Base-by-base conservation (phyloP, 2,329 filamentous ascomycete species). In the Furcasterigmium sp. region DNA sequence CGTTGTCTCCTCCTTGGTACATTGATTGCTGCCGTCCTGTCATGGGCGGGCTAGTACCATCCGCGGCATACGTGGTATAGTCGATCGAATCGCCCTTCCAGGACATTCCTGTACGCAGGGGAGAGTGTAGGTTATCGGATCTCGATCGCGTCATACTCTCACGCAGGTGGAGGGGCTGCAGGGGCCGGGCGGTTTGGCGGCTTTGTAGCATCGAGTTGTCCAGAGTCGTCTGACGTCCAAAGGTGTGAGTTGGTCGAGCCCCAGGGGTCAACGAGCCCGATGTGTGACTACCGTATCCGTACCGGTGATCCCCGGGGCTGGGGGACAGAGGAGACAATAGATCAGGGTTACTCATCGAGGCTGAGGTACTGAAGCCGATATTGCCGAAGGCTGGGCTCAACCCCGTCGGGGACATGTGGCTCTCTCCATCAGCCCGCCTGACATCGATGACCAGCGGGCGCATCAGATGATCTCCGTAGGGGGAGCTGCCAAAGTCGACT, bases 371-470 rank as follows among this genome's bases (percentile, higher is more conserved):
- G 56, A 87, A 87, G 3, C 78, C 78, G 51, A 87, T 80, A 50
- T 73, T 73, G 9, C 81, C 79, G 61, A 87, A 85, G 0, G 78
- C 78, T 20, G 84, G 81, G 49, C 77, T 85, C 20, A 88, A 70
- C 10, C 79, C 80, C 1, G 80, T 79, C 1, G 83, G 76, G 10
- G 84, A 85, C 52, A 84, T 70, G 53, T 85, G 81, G 18, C 82
- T 77, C n/a, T 81, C 79, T 10, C 75, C 73, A 8, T 83, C 78
- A 21, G 73, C 65, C 51, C 83, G 75, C 47, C 84, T 72, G 48
- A 85, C 75, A 53, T 88, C 84, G 19, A 87, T 73, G 64, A 85
- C 80, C 49, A 88, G 58, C 3, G 84, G 81, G 25, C 83, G 73
- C 65, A 83, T 78, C 64, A 83, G 79, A 45, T 79, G 79, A 48